Evolutionary conservation across 768 basidiomycete species (phyloP), one percentile per base, ranked within the genome.

Genomic region (Naganishia friedmannii): DNA sequence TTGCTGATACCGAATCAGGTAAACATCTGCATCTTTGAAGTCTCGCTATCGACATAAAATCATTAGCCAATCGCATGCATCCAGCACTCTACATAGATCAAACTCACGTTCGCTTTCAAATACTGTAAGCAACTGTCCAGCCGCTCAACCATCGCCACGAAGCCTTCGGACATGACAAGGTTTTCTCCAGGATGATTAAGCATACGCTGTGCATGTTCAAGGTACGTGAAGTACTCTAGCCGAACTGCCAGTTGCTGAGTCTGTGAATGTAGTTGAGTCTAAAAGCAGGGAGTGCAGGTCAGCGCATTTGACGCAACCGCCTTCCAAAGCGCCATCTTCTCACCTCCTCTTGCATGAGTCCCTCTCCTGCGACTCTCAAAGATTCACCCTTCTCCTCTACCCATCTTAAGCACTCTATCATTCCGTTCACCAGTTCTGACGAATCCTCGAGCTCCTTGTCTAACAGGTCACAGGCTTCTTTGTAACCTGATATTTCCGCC

Each of bases 1-100:
- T 81, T 99, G 96, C 77, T 96, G 95, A 82, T 94, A 98, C 28
- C 96, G 88, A 34, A 99, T 85, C n/a, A 96, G 84, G 79, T 96
- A 97, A 23, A 99, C 84, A 75, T 97, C 93, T 9, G 93, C 88
- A 83, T 98, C 96, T 73, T 86, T 86, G 82, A 89, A 99, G 79
- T 93, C 88, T 73, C 92, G 87, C 93, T 98, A 75, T 63, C 23
- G 37, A 12, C 17, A 32, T 26, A 17, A 5, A 42, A 42, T 15
- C 2, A 13, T 42, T 15, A 42, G 42, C 7, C 15, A 8, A 17
- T 17, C 42, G 42, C 9, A 42, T 17, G 15, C 15, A 13, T 42
- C 15, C 42, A 42, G 42, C 42, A 10, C 15, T 42, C 42, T 13
- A 15, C 45, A 5, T 17, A 8, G 4, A 21, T 51, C 10, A 31